Conservation (phyloP, 148 eudicot species). For the Pouteria glomerata region DNA sequence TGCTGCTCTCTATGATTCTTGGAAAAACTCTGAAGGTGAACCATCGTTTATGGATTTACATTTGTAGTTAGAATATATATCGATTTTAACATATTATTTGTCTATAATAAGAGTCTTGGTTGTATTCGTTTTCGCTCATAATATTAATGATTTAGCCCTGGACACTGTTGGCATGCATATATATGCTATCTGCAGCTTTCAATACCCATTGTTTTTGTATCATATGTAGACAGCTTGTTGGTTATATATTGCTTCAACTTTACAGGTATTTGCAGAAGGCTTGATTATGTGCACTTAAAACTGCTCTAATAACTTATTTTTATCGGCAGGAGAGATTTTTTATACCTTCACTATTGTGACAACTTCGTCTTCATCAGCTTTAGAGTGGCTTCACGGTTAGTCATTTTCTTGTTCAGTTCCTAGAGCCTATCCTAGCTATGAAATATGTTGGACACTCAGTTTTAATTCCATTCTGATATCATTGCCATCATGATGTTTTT, state of each 20-base stretch:
- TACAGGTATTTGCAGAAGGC: conserved; percentile 1
- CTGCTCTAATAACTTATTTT: not conserved
- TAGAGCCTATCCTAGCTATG: not conserved
- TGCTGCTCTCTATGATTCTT: conserved; percentile 94
- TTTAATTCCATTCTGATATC: not conserved
- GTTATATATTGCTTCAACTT: not conserved
- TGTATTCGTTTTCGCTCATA: not conserved
- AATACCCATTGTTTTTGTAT: not conserved
- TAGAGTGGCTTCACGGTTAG: conserved; percentile 92
- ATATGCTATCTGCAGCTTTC: not conserved
- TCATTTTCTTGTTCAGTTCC: not conserved
- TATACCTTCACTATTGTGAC: conserved; percentile 89
- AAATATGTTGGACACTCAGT: not conserved
- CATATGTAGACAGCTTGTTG: not conserved
- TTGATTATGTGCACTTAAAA: conserved; percentile 5
- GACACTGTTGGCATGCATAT: not conserved
- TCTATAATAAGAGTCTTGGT: not conserved
- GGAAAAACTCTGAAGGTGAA: conserved; percentile 90
- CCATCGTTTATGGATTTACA: not conserved
- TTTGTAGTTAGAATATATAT: not conserved
- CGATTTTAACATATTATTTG: not conserved
- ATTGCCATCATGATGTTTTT: not conserved
- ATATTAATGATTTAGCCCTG: not conserved
- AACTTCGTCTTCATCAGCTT: conserved; percentile 72
- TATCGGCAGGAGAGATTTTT: conserved; percentile 62